Evolutionary conservation across 1,284 basidiomycete genomes (phyloP), one percentile per base, ranked within the genome.

Genomic region (Cutaneotrichosporon cutaneum): DNA sequence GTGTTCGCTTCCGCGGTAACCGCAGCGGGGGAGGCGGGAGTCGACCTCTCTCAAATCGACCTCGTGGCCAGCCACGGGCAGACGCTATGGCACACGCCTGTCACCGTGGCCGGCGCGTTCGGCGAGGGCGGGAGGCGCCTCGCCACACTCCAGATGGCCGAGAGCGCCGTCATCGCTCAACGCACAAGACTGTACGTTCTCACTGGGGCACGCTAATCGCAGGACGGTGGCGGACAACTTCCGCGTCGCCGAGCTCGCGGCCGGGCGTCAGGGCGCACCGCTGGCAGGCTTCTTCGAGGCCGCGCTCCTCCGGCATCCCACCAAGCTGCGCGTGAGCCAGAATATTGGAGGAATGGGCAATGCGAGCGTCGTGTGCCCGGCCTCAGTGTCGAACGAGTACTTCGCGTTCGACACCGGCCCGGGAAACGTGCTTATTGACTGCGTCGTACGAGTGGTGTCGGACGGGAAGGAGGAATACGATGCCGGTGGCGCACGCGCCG

Each of bases 301-400:
- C 16, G 55, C 62, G 10, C 62, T 69, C 11, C 39, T 70, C 11
- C 68, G 62, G 51, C 65, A 68, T 51, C 60, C 58, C 2, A 65
- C 61, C 3, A 60, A 64, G 26, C 54, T 65, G 14, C 58, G 65
- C 9, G 65, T 63, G n/a, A 62, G 61, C 53, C 67, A 70, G 52
- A 70, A 70, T 54, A 70, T 73, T 30, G 71, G 71, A 16, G 71
- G 68, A 0, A 70, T 71, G 42, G 67, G 60, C 35, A 70, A 70
- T 30, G 67, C 67, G n/a, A 59, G 60, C 33, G 60, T 70, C 56
- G 62, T 69, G n/a, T 58, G 59, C 3, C 65, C 67, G 1, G 39
- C 47, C 51, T 51, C 42, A 3, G 47, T 54, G 11, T 27, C 21
- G n/a, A 26, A 26, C 22, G 53, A 11, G 4, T 60, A 48, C 42